A percentile compares a stretch with the other conserved stretches of the same genome.
Conservation (phyloP, 164 flowering plant species). For the Brasenia schreberi region DNA sequence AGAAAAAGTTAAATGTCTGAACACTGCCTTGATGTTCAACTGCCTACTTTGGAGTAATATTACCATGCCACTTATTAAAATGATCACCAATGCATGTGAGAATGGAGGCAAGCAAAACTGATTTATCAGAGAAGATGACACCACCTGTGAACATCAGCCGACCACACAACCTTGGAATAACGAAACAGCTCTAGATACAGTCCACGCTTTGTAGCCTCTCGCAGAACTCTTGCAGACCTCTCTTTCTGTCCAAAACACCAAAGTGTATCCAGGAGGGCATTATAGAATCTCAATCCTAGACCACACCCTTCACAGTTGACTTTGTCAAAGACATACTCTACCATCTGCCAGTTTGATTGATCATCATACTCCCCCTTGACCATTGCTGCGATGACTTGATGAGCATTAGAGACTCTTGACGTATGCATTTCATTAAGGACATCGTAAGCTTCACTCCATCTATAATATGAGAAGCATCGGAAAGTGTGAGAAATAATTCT, state of each 20-base stretch:
- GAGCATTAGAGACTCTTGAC: constrained; percentile 57
- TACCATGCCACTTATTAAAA: background rate
- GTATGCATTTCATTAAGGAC: constrained; percentile 71
- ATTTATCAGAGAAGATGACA: background rate
- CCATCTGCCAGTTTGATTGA: constrained; percentile 94
- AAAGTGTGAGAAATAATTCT: background rate
- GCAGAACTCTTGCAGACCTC: constrained; percentile 69
- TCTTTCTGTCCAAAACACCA: constrained; percentile 88
- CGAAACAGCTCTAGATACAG: constrained; percentile 67
- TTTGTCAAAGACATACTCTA: constrained; percentile 80
- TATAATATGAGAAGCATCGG: constrained; percentile 12
- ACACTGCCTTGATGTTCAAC: too few species aligned
- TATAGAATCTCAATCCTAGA: constrained; percentile 74
- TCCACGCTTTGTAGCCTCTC: constrained; percentile 69
- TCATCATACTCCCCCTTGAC: constrained; percentile 85
- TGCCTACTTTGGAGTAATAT: too few species aligned
- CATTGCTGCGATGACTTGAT: constrained; percentile 84
- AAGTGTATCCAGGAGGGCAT: constrained; percentile 76
- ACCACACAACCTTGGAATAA: constrained; percentile 70
- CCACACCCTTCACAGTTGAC: constrained; percentile 74
- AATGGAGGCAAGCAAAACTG: too few species aligned
- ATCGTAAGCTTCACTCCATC: constrained; percentile 60
- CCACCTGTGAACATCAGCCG: constrained; percentile 85
- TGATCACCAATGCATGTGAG: too few species aligned
- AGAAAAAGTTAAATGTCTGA: too few species aligned